phyloP scores from a whole-genome alignment of 1,139 yeast genomes.

The Taphrina wiesneri region DNA sequence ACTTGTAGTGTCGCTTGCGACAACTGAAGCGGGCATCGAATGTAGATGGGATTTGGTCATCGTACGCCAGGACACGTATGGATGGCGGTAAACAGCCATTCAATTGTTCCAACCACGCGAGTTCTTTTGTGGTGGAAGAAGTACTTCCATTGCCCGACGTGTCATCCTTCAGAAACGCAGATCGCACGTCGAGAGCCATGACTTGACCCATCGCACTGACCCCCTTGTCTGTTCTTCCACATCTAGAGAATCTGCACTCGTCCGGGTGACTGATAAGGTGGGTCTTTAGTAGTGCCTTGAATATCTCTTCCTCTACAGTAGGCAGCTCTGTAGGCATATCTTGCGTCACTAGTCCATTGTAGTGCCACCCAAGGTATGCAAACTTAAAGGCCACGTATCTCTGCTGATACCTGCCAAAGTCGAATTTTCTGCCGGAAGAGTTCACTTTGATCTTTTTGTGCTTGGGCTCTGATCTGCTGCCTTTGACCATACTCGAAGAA shows the following conservation, averaged over 20 bases:
- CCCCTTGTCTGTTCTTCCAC: conserved; percentile 96
- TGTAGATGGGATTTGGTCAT: conserved; percentile 74
- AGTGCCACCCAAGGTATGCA: conserved; percentile 91
- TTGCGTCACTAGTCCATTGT: conserved; percentile 86
- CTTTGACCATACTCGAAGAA: not conserved
- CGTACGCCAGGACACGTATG: conserved; percentile 76
- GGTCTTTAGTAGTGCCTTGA: conserved; percentile 69
- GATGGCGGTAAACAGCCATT: conserved; percentile 79
- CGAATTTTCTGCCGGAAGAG: conserved; percentile 47
- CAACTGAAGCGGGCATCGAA: conserved; percentile 96
- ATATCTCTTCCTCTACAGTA: conserved; percentile 77
- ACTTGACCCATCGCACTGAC: conserved; percentile 98
- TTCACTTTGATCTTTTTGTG: conserved; percentile 3
- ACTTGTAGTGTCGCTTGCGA: conserved; percentile 75
- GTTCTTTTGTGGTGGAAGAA: conserved; percentile 58
- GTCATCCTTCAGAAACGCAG: conserved; percentile 50
- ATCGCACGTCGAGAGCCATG: conserved; percentile 73
- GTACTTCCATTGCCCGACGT: not conserved
- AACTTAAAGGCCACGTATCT: conserved; percentile 77
- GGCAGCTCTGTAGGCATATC: conserved; percentile 73
- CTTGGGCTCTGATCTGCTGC: conserved; percentile 16
- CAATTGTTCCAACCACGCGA: conserved; percentile 72
- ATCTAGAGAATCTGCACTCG: conserved; percentile 69
- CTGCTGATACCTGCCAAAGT: conserved; percentile 65
- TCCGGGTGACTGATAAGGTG: conserved; percentile 60